A percentile compares a stretch with the other conserved stretches of the same genome.
Evolutionary conservation across 2,329 filamentous ascomycete genomes (phyloP).

Genomic region (Fulvia fulva): DNA sequence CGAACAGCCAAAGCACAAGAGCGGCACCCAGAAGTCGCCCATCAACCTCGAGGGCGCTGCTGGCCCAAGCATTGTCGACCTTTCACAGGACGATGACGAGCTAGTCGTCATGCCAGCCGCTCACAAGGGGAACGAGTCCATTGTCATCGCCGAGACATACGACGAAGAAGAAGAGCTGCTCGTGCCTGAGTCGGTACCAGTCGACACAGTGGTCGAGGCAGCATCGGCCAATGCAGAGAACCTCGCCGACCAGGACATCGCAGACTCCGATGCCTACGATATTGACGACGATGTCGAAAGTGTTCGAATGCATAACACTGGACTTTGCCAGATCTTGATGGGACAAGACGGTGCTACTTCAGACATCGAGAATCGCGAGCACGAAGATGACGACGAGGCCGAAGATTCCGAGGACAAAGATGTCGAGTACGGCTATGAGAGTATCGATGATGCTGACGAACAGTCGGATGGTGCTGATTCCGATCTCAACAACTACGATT

Average conservation of each 20-base stretch:
- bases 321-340: constrained; percentile 20
- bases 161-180: not conserved
- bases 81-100: constrained; percentile 21
- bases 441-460: constrained; percentile 1
- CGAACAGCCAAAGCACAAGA: constrained; percentile 21
- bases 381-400: constrained; percentile 10
- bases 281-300: constrained; percentile 1
- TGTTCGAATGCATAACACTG: constrained; percentile 6
- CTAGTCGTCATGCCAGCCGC: not conserved
- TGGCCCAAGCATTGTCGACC: constrained; percentile 13
- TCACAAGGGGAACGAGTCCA: not conserved
- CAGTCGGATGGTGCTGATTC: not conserved
- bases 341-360: constrained; percentile 15
- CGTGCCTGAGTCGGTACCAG: not conserved
- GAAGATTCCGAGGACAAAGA: constrained; percentile 11
- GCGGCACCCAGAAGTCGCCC: constrained; percentile 23
- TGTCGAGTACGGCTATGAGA: constrained; percentile 11
- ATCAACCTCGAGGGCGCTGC: constrained; percentile 18
- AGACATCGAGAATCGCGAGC: not conserved
- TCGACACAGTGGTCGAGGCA: not conserved
- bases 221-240: not conserved
- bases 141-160: constrained; percentile 11
- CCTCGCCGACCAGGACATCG: not conserved
- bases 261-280: not conserved
- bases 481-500: not conserved